Evolutionary conservation across 768 basidiomycete genomes (phyloP).

Genomic region (Cystofilobasidium ferigula): DNA sequence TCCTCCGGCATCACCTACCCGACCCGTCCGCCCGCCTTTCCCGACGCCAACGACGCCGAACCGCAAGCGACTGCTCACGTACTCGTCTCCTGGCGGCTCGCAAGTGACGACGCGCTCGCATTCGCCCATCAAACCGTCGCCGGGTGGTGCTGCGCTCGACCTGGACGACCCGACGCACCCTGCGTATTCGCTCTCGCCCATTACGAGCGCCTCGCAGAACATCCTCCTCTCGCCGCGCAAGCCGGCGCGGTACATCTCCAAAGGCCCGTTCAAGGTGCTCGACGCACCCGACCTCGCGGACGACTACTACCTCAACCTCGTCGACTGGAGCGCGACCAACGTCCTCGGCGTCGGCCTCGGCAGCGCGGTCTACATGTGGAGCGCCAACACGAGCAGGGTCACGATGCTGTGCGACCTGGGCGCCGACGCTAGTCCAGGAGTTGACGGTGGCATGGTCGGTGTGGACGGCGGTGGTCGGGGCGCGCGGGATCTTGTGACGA

Average conservation of each 20-base stretch:
- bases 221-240: conserved; percentile 76
- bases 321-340: conserved; percentile 94
- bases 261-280: conserved; percentile 91
- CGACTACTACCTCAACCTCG: conserved; percentile 95
- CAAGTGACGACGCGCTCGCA: conserved; percentile 49
- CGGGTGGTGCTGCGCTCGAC: conserved; percentile 26
- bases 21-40: conserved; percentile 22
- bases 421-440: not conserved
- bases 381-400: conserved; percentile 82
- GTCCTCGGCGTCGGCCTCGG: conserved; percentile 87
- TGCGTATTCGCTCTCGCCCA: conserved; percentile 80
- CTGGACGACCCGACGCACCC: conserved; percentile 79
- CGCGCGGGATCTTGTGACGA: conserved; percentile 59
- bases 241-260: conserved; percentile 68
- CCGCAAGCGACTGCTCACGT: conserved; percentile 36
- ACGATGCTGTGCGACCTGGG: conserved; percentile 77
- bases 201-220: conserved; percentile 67
- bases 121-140: conserved; percentile 11
- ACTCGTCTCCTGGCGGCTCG: conserved; percentile 35
- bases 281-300: conserved; percentile 96
- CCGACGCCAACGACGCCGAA: conserved; percentile 36
- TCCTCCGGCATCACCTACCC: conserved; percentile 28
- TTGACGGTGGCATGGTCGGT: not conserved
- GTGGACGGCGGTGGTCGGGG: conserved; percentile 1
- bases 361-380: conserved; percentile 91